phyloP scores from a whole-genome alignment of 352 stramenopile species.

The Pythium monospermum region DNA sequence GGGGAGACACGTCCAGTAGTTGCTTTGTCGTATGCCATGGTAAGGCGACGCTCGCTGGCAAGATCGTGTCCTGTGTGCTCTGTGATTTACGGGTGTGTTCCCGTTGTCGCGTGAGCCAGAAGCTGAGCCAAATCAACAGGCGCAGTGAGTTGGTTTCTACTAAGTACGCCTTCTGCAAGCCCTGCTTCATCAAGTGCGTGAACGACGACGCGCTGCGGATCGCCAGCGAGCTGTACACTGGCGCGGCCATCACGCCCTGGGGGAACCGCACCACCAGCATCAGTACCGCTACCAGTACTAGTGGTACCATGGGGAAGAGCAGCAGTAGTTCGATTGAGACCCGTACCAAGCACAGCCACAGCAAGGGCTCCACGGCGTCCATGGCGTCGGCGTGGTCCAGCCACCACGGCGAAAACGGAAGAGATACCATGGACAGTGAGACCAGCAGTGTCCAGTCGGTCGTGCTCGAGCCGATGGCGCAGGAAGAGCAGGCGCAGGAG shows the following conservation, averaged over 20 bases:
- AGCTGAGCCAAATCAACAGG: slow-evolving; percentile 7
- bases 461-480: too few relatives aligned
- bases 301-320: too few relatives aligned
- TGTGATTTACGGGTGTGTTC: slow-evolving; percentile 13
- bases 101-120: slow-evolving; percentile 10
- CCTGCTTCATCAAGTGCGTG: slow-evolving; percentile 8
- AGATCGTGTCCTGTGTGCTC: slow-evolving; percentile 7
- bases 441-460: too few relatives aligned
- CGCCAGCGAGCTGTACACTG: slow-evolving; percentile 10
- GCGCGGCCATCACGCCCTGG: slow-evolving; percentile 11
- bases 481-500: too few relatives aligned
- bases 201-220: slow-evolving; percentile 16
- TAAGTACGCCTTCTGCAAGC: slow-evolving; percentile 15
- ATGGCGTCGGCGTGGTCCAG: too few relatives aligned
- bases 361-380: too few relatives aligned
- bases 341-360: too few relatives aligned
- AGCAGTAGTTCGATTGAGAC: too few relatives aligned
- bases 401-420: too few relatives aligned
- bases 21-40: slow-evolving; percentile 13
- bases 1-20: slow-evolving; percentile 4
- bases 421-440: too few relatives aligned
- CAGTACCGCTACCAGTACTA: too few relatives aligned
- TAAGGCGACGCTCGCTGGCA: slow-evolving; percentile 6
- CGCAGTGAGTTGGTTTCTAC: slow-evolving; percentile 7
- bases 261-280: too few relatives aligned